A percentile compares a stretch with the other conserved stretches of the same genome.
Conservation (phyloP, 2,329 filamentous ascomycete species). For the Harringtonia lauricola region DNA sequence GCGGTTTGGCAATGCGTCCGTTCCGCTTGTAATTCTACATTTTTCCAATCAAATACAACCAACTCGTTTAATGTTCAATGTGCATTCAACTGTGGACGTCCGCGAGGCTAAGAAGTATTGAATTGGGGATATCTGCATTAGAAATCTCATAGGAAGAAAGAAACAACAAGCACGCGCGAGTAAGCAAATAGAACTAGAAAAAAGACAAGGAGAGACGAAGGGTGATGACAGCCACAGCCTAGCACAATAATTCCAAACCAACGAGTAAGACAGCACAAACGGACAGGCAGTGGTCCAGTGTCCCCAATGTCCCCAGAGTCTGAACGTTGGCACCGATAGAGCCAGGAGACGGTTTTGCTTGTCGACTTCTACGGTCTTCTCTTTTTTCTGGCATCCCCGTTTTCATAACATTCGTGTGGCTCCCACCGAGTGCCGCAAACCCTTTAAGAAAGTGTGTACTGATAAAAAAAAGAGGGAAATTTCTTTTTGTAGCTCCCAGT, state of each 20-base stretch:
- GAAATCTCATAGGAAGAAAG: constrained; percentile 42
- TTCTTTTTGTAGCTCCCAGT: not conserved
- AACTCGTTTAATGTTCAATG: no score
- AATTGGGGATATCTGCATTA: constrained; percentile 47
- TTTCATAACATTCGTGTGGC: constrained; percentile 1
- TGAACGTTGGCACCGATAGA: not conserved
- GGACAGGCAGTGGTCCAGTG: not conserved
- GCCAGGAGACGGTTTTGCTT: not conserved
- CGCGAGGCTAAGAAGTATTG: constrained; percentile 8
- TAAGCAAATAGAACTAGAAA: constrained; percentile 6
- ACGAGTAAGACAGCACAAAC: not conserved
- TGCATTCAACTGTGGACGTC: no score
- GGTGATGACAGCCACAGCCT: not conserved
- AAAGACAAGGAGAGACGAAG: constrained; percentile 2
- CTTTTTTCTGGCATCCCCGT: not conserved
- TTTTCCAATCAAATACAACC: no score
- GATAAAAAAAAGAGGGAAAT: not conserved
- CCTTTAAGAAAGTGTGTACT: not conserved
- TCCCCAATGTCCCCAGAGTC: not conserved
- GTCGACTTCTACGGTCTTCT: not conserved
- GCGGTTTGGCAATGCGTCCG: no score
- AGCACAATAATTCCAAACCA: not conserved
- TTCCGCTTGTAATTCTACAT: no score
- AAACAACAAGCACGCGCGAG: constrained; percentile 8
- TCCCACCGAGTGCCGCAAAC: not conserved